Base-by-base conservation (phyloP, 768 basidiomycete genomes). In the Rhodotorula toruloides region DNA sequence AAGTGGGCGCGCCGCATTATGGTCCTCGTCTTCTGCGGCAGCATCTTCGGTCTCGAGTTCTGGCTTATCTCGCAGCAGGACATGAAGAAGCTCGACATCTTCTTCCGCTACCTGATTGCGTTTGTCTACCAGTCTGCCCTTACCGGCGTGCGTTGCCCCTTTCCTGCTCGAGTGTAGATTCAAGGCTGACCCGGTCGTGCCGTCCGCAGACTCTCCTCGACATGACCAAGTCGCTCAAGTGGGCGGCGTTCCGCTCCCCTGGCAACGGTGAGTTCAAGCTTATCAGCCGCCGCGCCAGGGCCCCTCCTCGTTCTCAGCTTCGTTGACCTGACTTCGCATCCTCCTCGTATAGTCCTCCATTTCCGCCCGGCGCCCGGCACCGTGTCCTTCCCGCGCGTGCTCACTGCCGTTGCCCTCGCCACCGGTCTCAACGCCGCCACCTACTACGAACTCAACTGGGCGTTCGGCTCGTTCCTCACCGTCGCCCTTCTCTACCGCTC, bases 401-500 rank as follows among this genome's bases (percentile, higher is more conserved):
- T 58, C 29, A 12, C 46, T 13, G 25, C 47, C 0, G 13, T 54
- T 17, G n/a, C 37, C 6, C 3, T 54, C 42, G 66, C 66, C 10
- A 62, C 66, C 1, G 66, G 43, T 2, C 11, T 67, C 56, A 67
- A 67, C 52, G 50, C 54, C 39, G 60, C 50, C 5, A 21, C 60
- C 11, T 67, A 58, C 46, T 62, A 58, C 46, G 25, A 58, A 16
- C 4, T 43, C 19, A 34, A 49, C 61, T 19, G 17, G 25, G 32
- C 49, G 2, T 39, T 43, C 47, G 49, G 37, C 37, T 34, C 49
- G 34, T 39, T 39, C 29, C 34, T 67, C 36, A 27, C 53, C 37
- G 39, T 34, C 22, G 60, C 66, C 1, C 50, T 62, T 39, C 19
- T 67, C 25, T 52, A 47, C 50, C 39, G 55, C 25, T 34, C 50